Evolutionary conservation across 1,284 basidiomycete genomes (phyloP).

Genomic region (Exobasidium rhododendri): DNA sequence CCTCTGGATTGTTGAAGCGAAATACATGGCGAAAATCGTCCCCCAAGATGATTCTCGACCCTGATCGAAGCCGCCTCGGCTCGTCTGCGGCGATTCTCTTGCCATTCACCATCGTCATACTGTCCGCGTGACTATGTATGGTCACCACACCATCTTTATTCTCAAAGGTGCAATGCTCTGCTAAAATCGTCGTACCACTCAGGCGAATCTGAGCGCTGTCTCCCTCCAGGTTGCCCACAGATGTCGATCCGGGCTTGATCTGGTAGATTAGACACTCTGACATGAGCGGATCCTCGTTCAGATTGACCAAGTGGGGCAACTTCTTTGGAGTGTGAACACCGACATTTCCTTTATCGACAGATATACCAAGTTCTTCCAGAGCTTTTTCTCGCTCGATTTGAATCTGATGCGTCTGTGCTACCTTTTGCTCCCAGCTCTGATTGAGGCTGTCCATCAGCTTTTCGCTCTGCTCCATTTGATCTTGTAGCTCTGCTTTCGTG

Average conservation of each 20-base stretch:
- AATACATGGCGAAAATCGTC: slow-evolving; percentile 84
- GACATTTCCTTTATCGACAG: slow-evolving; percentile 90
- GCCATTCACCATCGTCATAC: slow-evolving; percentile 83
- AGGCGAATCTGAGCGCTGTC: slow-evolving; percentile 68
- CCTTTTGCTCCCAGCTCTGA: slow-evolving; percentile 97
- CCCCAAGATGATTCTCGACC: slow-evolving; percentile 92
- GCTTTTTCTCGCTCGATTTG: slow-evolving; percentile 96
- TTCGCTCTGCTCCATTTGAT: slow-evolving; percentile 92
- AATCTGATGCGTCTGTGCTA: slow-evolving; percentile 85
- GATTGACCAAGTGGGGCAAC: slow-evolving; percentile 46
- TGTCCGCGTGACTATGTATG: slow-evolving; percentile 68
- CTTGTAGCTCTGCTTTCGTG: slow-evolving; percentile 92
- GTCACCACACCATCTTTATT: slow-evolving; percentile 79
- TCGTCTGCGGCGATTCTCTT: slow-evolving; percentile 58
- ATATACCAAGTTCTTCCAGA: slow-evolving; percentile 92
- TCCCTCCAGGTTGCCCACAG: slow-evolving; percentile 57
- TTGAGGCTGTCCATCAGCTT: slow-evolving; percentile 94
- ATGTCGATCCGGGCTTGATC: slow-evolving; percentile 79
- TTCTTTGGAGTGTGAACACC: slow-evolving; percentile 98
- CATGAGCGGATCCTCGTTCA: slow-evolving; percentile 58
- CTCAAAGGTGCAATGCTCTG: slow-evolving; percentile 88
- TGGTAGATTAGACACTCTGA: slow-evolving; percentile 66
- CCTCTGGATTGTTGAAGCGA: slow-evolving; percentile 69
- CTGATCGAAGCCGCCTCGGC: slow-evolving; percentile 66
- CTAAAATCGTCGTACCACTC: slow-evolving; percentile 83